These are phyloP conservation scores for Epipyxis sp. DNA, from an alignment of 108 stramenopile species.

Conservation along the genomic window DNA sequence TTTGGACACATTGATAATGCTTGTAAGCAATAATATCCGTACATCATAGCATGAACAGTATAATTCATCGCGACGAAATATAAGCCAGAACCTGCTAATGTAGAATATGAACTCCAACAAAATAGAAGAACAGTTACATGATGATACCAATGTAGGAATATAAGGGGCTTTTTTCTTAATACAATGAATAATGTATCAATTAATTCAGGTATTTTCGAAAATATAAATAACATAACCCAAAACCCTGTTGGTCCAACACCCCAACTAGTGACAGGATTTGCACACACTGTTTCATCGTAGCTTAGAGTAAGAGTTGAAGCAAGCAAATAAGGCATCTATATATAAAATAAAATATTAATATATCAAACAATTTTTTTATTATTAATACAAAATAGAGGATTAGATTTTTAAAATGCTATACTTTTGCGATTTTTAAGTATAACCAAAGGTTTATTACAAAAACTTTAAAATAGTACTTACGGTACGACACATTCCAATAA, in stretches of 20 bases:
- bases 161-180: slow-evolving; percentile 54
- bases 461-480: no score
- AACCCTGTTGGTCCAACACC: slow-evolving; percentile 53
- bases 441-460: no score
- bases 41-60: slow-evolving; percentile 96
- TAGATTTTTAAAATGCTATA: no score
- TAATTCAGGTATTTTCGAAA: slow-evolving; percentile 59
- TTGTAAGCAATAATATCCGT: slow-evolving; percentile 94
- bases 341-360: neutral
- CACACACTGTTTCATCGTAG: slow-evolving; percentile 48
- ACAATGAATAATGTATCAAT: slow-evolving; percentile 62
- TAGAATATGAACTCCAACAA: slow-evolving; percentile 56
- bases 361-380: neutral
- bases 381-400: neutral
- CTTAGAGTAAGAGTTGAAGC: slow-evolving; percentile 31
- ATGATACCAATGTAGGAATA: slow-evolving; percentile 66
- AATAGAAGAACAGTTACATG: slow-evolving; percentile 64
- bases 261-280: slow-evolving; percentile 33
- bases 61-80: slow-evolving; percentile 89
- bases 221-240: slow-evolving; percentile 58
- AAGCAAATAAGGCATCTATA: slow-evolving; percentile 41
- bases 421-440: no score
- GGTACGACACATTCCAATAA: slow-evolving; percentile 39
- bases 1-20: slow-evolving; percentile 56
- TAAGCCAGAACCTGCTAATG: slow-evolving; percentile 52